Conservation (phyloP, 2,329 filamentous ascomycete genomes). For the Pseudogymnoascus sp. region DNA sequence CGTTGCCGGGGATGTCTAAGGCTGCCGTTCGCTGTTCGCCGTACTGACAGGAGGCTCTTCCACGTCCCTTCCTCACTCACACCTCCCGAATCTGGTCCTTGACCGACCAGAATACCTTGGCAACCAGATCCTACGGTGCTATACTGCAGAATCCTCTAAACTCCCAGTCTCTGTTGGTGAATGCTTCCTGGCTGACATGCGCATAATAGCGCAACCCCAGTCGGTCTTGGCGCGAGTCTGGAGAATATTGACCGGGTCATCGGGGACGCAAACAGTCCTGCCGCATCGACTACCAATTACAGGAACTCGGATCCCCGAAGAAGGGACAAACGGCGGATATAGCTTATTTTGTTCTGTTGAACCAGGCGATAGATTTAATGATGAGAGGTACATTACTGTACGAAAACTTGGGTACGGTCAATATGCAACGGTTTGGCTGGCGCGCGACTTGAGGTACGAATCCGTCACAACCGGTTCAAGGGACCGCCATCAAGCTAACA, state of each 20-base stretch:
- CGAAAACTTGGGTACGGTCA: not conserved
- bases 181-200: not conserved
- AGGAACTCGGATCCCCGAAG: not conserved
- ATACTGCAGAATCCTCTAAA: not conserved
- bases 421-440: not conserved
- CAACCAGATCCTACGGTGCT: not conserved
- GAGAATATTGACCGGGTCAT: not conserved
- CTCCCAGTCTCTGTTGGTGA: not conserved
- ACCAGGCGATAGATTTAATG: not conserved
- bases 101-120: not conserved
- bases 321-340: not conserved
- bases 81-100: not conserved
- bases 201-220: not conserved
- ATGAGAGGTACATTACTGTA: not conserved
- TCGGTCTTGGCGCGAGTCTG: not conserved
- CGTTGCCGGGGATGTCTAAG: not conserved
- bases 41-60: not conserved
- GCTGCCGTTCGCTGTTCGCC: not conserved
- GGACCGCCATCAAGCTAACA: not conserved
- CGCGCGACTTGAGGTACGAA: not conserved
- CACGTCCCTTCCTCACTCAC: not conserved
- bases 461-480: not conserved
- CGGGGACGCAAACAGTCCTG: not conserved
- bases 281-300: not conserved
- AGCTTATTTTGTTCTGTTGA: not conserved